Percentiles rank a stretch among this genome's conserved stretches.
phyloP scores from a whole-genome alignment of 2,329 filamentous ascomycete genomes.

The Colletotrichum sp. region DNA sequence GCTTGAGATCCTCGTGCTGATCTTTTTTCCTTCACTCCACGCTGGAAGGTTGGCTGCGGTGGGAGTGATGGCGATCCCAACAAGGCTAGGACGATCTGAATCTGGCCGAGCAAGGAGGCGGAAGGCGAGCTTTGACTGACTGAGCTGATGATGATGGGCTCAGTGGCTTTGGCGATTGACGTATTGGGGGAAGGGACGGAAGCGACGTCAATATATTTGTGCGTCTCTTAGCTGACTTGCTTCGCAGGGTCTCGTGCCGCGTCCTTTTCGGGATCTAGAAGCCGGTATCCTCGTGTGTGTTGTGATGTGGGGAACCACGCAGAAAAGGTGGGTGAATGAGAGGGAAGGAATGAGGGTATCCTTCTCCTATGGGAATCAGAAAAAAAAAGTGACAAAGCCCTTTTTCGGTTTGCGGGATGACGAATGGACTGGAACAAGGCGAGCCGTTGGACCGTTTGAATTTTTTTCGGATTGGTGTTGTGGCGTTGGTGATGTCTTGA shows the following conservation, averaged over 20 bases:
- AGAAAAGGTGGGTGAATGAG: neutral
- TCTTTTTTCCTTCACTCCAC: neutral
- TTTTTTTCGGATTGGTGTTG: neutral
- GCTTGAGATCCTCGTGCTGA: neutral
- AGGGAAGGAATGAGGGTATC: neutral
- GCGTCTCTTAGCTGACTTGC: neutral
- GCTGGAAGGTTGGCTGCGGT: neutral
- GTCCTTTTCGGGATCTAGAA: slow-evolving; percentile 17
- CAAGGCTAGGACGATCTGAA: slow-evolving; percentile 16
- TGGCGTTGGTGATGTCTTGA: neutral
- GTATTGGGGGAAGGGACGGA: slow-evolving; percentile 4
- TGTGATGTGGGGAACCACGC: neutral
- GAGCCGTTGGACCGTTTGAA: neutral
- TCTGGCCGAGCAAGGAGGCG: slow-evolving; percentile 12
- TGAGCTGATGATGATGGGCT: neutral
- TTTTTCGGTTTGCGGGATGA: neutral
- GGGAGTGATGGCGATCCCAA: slow-evolving; percentile 13
- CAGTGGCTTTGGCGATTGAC: neutral
- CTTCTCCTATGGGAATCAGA: neutral
- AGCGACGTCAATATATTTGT: slow-evolving; percentile 20
- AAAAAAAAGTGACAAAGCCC: neutral
- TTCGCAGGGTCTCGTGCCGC: slow-evolving; percentile 18
- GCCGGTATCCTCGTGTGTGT: neutral
- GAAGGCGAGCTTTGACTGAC: neutral
- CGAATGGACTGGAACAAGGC: slow-evolving; percentile 9